Evolutionary conservation across 2,329 filamentous ascomycete species (phyloP).

Genomic region (Emericellopsis cladophorae): DNA sequence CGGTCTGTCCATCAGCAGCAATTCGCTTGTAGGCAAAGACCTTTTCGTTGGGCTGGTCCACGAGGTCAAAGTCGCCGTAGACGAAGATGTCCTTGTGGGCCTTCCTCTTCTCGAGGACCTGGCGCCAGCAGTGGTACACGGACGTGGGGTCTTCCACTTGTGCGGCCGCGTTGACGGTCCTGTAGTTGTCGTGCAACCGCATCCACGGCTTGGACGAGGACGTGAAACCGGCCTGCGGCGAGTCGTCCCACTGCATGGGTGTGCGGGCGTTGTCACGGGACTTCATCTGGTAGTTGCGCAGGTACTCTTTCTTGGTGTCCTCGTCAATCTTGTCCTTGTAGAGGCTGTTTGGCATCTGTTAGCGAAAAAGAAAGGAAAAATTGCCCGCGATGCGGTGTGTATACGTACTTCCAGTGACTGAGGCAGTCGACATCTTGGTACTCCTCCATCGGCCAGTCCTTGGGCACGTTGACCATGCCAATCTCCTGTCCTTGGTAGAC

Average conservation of each 20-base stretch:
- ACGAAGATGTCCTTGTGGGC: constrained; percentile 49
- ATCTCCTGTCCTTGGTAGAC: constrained; percentile 61
- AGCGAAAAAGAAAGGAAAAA: neutral
- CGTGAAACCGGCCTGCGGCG: constrained; percentile 47
- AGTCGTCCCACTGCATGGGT: constrained; percentile 59
- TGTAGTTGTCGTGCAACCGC: constrained; percentile 51
- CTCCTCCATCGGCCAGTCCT: constrained; percentile 46
- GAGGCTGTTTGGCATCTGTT: constrained; percentile 8
- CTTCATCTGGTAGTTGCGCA: constrained; percentile 38
- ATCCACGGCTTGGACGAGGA: constrained; percentile 54
- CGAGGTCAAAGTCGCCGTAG: constrained; percentile 42
- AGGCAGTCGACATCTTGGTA: constrained; percentile 56
- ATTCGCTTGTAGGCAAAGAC: constrained; percentile 24
- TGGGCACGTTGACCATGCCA: constrained; percentile 52
- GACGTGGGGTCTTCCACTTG: constrained; percentile 35
- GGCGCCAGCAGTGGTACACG: constrained; percentile 49
- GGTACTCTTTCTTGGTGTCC: constrained; percentile 21
- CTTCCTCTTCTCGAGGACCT: constrained; percentile 47
- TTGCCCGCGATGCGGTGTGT: neutral
- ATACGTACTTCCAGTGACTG: constrained; percentile 32
- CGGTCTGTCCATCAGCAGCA: constrained; percentile 15
- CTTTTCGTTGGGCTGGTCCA: constrained; percentile 20
- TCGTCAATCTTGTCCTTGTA: constrained; percentile 24
- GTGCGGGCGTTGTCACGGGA: constrained; percentile 58
- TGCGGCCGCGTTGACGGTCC: constrained; percentile 45